These are phyloP conservation scores for Anisogramma anomala DNA, from an alignment of 2,329 filamentous ascomycete species.

Conservation along the genomic window DNA sequence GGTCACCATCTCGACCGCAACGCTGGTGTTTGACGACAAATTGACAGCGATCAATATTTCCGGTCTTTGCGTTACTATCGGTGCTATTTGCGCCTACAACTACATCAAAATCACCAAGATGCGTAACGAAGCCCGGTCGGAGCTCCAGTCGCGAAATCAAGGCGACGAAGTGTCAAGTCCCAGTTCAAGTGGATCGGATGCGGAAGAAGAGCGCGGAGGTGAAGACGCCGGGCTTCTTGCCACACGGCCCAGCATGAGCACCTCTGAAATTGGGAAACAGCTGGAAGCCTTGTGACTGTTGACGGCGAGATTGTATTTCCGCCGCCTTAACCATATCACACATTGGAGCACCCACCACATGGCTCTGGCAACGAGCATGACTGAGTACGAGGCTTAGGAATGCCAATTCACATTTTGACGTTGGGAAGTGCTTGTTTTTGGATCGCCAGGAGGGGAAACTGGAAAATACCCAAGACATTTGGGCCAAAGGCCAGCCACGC, in stretches of 20 bases:
- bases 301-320: conserved; percentile 31
- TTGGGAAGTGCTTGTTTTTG: neutral
- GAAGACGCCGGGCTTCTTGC: conserved; percentile 38
- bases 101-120: conserved; percentile 89
- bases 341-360: neutral
- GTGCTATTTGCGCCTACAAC: conserved; percentile 81
- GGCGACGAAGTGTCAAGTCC: conserved; percentile 21
- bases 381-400: too few species aligned
- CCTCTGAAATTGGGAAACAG: conserved; percentile 17
- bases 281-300: conserved; percentile 25
- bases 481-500: neutral
- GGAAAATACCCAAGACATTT: conserved; percentile 5
- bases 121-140: conserved; percentile 58
- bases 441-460: neutral
- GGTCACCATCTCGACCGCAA: conserved; percentile 82
- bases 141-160: conserved; percentile 33
- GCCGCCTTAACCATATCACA: conserved; percentile 12
- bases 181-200: conserved; percentile 29
- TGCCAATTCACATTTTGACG: too few species aligned
- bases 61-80: conserved; percentile 78
- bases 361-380: conserved; percentile 10
- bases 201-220: conserved; percentile 29
- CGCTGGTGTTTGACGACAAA: conserved; percentile 76
- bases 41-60: conserved; percentile 80
- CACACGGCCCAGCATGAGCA: conserved; percentile 25